Percentiles rank a stretch among this genome's conserved stretches.
Conservation (phyloP, 164 flowering plant species). For the Annona cherimola region DNA sequence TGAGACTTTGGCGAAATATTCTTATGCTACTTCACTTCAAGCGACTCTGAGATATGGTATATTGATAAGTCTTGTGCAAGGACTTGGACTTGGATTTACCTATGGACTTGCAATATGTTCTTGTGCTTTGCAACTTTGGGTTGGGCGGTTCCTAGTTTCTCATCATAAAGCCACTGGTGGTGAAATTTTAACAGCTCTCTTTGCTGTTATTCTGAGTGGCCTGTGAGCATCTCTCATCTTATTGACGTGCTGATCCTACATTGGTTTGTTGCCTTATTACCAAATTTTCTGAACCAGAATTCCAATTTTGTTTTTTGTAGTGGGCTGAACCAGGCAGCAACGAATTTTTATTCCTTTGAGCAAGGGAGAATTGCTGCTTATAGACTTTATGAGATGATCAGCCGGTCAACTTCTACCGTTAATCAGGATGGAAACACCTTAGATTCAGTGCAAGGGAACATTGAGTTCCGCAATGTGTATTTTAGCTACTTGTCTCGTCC, state of each 20-base stretch:
- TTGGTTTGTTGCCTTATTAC: not conserved
- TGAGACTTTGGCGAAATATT: constrained; percentile 94
- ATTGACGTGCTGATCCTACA: not conserved
- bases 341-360: constrained; percentile 96
- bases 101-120: constrained; percentile 99
- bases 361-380: constrained; percentile 98
- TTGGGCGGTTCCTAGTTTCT: constrained; percentile 74
- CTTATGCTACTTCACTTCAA: constrained; percentile 97
- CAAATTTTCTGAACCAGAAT: not conserved
- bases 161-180: constrained; percentile 76
- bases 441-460: constrained; percentile 76
- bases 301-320: constrained; percentile 34
- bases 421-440: constrained; percentile 72
- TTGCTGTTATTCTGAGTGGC: constrained; percentile 94
- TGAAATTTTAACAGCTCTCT: constrained; percentile 79
- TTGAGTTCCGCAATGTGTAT: constrained; percentile 95
- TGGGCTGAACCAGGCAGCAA: constrained; percentile 97
- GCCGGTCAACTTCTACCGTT: constrained; percentile 71
- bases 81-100: constrained; percentile 99
- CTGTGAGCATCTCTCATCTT: constrained; percentile 55
- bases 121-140: constrained; percentile 97
- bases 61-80: constrained; percentile 98
- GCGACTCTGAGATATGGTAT: constrained; percentile 96
- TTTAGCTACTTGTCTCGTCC: constrained; percentile 96
- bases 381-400: constrained; percentile 96